A percentile compares a stretch with the other conserved stretches of the same genome.
phyloP scores from a whole-genome alignment of 805 yeast species.

The Candida hungchunana region DNA sequence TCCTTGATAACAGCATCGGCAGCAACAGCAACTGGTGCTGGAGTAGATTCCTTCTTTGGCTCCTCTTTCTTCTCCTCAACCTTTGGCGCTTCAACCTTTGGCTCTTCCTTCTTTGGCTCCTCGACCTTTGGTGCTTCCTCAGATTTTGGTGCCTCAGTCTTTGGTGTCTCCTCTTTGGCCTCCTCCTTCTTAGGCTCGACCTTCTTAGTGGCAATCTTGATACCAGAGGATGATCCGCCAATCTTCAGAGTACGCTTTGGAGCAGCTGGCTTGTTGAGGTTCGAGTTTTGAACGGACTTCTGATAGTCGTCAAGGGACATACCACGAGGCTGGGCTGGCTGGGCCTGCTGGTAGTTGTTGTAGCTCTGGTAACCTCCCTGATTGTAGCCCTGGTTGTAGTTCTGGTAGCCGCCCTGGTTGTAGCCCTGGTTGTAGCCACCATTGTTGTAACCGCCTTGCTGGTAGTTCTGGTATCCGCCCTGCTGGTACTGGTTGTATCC shows the following conservation, averaged over 20 bases:
- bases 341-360: slow-evolving; percentile 22
- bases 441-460: slow-evolving; percentile 21
- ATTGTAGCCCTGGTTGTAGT: slow-evolving; percentile 12
- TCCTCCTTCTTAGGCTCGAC: slow-evolving; percentile 30
- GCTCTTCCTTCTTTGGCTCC: slow-evolving; percentile 19
- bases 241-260: slow-evolving; percentile 64
- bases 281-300: slow-evolving; percentile 38
- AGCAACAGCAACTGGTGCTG: slow-evolving; percentile 21
- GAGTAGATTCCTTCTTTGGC: slow-evolving; percentile 14
- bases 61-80: slow-evolving; percentile 7
- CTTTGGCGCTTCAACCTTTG: slow-evolving; percentile 12
- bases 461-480: slow-evolving; percentile 6
- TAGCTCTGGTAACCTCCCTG: slow-evolving; percentile 9
- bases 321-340: slow-evolving; percentile 37
- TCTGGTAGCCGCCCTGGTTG: slow-evolving; percentile 19
- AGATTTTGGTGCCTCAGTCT: slow-evolving; percentile 17
- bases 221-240: slow-evolving; percentile 59
- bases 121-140: slow-evolving; percentile 14
- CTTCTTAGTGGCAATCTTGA: slow-evolving; percentile 52
- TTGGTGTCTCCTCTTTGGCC: slow-evolving; percentile 19
- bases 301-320: slow-evolving; percentile 83
- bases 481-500: slow-evolving; percentile 5
- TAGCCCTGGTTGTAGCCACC: slow-evolving; percentile 9
- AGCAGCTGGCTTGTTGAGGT: slow-evolving; percentile 16
- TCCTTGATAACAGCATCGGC: slow-evolving; percentile 53